phyloP scores from a whole-genome alignment of 108 stramenopile genomes.

The Conticribra weissflogii region DNA sequence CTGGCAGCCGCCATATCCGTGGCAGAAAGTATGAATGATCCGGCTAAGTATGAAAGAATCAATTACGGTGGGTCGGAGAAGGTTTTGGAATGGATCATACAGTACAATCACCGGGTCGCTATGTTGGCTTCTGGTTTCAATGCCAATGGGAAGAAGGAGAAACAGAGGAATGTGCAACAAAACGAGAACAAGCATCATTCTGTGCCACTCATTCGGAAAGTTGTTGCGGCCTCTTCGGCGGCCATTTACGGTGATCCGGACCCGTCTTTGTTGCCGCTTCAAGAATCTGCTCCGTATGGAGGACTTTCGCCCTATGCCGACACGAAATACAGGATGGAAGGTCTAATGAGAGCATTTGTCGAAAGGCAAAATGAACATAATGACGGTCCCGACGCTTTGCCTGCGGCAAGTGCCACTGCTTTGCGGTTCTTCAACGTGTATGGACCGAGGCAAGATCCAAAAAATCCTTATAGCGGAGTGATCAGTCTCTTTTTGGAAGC shows the following conservation, averaged over 20 bases:
- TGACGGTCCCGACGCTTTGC: slow-evolving; percentile 23
- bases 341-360: slow-evolving; percentile 70
- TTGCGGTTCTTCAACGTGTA: slow-evolving; percentile 91
- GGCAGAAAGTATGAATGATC: slow-evolving; percentile 57
- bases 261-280: slow-evolving; percentile 34
- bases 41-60: slow-evolving; percentile 45
- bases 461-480: slow-evolving; percentile 59
- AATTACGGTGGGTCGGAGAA: slow-evolving; percentile 56
- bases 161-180: not conserved
- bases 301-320: slow-evolving; percentile 86
- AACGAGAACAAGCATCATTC: too few relatives aligned
- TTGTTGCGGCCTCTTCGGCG: slow-evolving; percentile 46
- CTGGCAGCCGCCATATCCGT: slow-evolving; percentile 64
- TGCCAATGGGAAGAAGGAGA: not conserved
- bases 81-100: slow-evolving; percentile 43
- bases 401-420: slow-evolving; percentile 64
- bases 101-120: slow-evolving; percentile 28
- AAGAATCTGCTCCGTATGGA: slow-evolving; percentile 60
- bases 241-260: slow-evolving; percentile 53
- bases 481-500: slow-evolving; percentile 67
- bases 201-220: slow-evolving; percentile 25
- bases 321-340: slow-evolving; percentile 85
- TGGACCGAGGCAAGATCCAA: slow-evolving; percentile 79
- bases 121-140: not conserved
- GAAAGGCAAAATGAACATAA: slow-evolving; percentile 21